Conservation (phyloP, 2,329 filamentous ascomycete species). For the Sclerotinia borealis region DNA sequence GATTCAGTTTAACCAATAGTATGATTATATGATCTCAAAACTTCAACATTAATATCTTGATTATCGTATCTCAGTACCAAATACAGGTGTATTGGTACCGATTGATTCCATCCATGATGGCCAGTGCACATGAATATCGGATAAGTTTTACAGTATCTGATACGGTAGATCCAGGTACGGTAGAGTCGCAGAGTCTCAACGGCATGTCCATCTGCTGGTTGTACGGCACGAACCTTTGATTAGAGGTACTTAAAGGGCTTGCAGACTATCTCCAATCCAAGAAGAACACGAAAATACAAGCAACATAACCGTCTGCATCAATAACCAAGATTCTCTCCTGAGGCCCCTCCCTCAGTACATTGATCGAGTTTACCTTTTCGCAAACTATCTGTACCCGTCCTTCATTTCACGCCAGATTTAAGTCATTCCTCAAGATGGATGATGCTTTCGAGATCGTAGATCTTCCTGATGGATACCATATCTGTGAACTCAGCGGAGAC, state of each 20-base stretch:
- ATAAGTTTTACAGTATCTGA: background rate
- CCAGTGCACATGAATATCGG: background rate
- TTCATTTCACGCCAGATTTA: too few species aligned
- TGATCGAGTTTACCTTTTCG: too few species aligned
- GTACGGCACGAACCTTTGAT: background rate
- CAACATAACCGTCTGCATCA: too few species aligned
- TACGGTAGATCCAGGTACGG: background rate
- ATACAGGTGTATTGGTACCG: background rate
- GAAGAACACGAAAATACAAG: background rate
- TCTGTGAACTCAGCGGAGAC: background rate
- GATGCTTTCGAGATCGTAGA: slow-evolving; percentile 6
- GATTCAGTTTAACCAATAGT: too few species aligned
- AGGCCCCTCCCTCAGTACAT: too few species aligned
- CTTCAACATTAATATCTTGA: rapidly evolving
- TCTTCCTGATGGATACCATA: background rate
- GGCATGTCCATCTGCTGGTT: background rate
- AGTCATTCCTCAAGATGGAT: slow-evolving; percentile 6
- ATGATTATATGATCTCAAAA: background rate
- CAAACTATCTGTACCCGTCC: too few species aligned
- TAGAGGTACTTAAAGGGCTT: background rate
- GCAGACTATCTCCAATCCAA: background rate
- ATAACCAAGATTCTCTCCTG: too few species aligned
- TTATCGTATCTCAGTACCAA: background rate
- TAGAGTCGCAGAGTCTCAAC: background rate
- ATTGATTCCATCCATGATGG: background rate